These are phyloP conservation scores for Talaromyces sp. DNA, from an alignment of 2,329 filamentous ascomycete species.

Conservation along the genomic window DNA sequence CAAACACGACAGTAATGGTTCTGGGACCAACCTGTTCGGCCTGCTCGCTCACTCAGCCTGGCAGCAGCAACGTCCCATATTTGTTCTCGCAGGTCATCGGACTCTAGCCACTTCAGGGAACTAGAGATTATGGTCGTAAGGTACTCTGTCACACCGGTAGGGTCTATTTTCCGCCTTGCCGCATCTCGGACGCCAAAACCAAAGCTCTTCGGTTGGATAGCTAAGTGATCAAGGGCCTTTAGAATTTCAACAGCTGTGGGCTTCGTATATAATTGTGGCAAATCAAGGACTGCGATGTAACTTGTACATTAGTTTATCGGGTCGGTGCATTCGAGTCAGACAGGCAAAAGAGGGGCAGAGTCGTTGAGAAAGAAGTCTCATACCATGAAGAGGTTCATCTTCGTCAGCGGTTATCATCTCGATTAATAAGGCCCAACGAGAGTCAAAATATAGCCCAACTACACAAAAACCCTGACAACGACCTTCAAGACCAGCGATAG, in stretches of 20 bases:
- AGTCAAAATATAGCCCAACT: background rate
- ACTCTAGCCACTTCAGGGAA: constrained; percentile 44
- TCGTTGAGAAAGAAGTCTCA: constrained; percentile 18
- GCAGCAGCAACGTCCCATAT: constrained; percentile 74
- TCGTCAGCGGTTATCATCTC: constrained; percentile 36
- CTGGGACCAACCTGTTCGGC: constrained; percentile 59
- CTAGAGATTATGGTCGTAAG: constrained; percentile 48
- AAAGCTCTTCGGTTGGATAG: constrained; percentile 58
- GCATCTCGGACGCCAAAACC: constrained; percentile 28
- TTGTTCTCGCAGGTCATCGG: constrained; percentile 41
- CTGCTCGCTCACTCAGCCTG: constrained; percentile 80
- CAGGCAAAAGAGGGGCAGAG: constrained; percentile 20
- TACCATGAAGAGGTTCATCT: constrained; percentile 41
- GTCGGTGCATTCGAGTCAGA: constrained; percentile 20
- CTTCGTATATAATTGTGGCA: constrained; percentile 78
- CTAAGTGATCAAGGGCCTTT: constrained; percentile 63
- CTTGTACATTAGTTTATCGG: constrained; percentile 31
- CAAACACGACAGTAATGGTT: background rate
- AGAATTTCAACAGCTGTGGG: constrained; percentile 65
- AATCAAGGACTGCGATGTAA: constrained; percentile 58
- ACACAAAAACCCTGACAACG: background rate
- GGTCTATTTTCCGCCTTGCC: constrained; percentile 35
- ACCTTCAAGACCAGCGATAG: background rate
- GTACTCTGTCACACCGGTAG: constrained; percentile 43
- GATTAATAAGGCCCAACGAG: background rate